Base-by-base conservation (phyloP, 1,284 basidiomycete genomes). In the Fomitiporia mediterranea region DNA sequence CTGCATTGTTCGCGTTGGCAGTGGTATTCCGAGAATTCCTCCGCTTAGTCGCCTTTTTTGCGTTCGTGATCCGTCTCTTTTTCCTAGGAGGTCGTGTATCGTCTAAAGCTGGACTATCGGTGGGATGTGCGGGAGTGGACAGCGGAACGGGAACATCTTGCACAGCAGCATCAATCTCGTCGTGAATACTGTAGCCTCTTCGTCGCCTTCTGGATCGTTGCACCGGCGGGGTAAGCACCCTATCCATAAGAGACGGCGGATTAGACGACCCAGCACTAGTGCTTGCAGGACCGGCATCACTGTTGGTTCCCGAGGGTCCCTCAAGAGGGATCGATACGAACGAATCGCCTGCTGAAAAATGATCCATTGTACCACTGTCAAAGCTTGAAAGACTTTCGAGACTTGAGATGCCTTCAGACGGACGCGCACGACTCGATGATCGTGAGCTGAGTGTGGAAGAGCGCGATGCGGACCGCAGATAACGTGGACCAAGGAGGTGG, bases 381-480 rank as follows among this genome's bases (percentile, higher is more conserved):
- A n/a, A n/a, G n/a, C n/a, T n/a, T n/a, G n/a, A n/a, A n/a, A n/a
- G n/a, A n/a, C n/a, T n/a, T 43, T 11, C n/a, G 19, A 43, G 5
- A 23, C 40, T 23, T 23, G 21, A 43, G 15, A 5, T 13, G 21
- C 30, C 7, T 30, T n/a, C 13, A 13, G n/a, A 25, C 3, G n/a
- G 8, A 15, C 50, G 38, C 19, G 38, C 28, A 3, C 27, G 13
- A 34, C 51, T 52, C 46, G 53, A 55, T 4, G 48, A 34, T 7
- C 53, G 44, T 19, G 53, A 55, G 53, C 23, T 40, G 19, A 38
- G 23, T 49, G 44, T 25, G 27, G 21, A 52, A 15, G 55, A 52
- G 34, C 50, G 49, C 7, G 55, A 57, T n/a, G 34, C n/a, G 7
- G 53, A 19, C 21, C 50, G 55, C 25, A 39, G 50, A 8, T 39